Base-by-base conservation (phyloP, 2,329 filamentous ascomycete genomes). In the Delphinella strobiligena region DNA sequence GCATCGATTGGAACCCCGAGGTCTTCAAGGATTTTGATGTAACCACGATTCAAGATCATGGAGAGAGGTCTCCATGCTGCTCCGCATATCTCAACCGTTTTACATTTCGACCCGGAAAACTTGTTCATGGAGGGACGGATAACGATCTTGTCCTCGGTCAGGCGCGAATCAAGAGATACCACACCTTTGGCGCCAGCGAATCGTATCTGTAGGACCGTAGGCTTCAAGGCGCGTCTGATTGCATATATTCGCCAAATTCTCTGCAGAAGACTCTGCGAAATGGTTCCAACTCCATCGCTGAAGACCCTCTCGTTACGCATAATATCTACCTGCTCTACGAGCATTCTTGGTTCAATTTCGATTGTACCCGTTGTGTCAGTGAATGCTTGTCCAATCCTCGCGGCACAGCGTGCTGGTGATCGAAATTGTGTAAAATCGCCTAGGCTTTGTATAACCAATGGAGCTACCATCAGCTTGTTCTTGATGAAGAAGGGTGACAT, bases 11-110 rank as follows among this genome's bases (percentile, higher is more conserved):
- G 54, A 0, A 82, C 75, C 0, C 71, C 69, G 56, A 89, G 76
- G 47, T 93, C 86, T 52, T 93, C 86, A 1, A 93, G 58, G 4
- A 93, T 86, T 54, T 93, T 93, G 61, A 93, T 86, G 45, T 88
- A 67, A 47, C 84, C 83, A 1, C 81, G 76, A 51, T 93, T 93
- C 1, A 93, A 68, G 14, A 78, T 74, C 48, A 88, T 67, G 0
- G 73, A 73, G 5, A 89, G 68, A 0, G 82, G 78, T 37, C 69
- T 75, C 29, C 74, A 75, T 0, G 76, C 78, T 31, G 75, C 69
- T 34, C 80, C 81, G 51, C 82, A 88, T 33, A 87, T 83, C 44
- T 81, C 82, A 1, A 89, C 64, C 12, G 29, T 31, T 37, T 80
- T 70, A 2, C 54, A 61, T 30, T 72, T 67, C 0, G 62, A 51